Conservation (phyloP, 257 asterid genomes). For the Scutellaria minor region DNA sequence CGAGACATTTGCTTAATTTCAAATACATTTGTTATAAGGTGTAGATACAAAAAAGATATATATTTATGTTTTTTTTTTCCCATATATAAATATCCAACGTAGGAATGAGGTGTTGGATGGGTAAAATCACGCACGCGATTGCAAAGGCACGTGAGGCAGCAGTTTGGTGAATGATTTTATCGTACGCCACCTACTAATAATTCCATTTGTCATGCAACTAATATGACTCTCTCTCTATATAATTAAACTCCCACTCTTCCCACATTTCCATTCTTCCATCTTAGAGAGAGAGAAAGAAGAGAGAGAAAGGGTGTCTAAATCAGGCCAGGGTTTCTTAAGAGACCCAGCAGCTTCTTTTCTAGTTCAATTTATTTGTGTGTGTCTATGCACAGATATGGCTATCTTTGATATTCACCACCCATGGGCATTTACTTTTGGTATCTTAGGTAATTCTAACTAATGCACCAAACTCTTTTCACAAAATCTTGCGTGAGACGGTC, state of each 20-base stretch:
- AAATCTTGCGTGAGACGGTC: too few relatives aligned
- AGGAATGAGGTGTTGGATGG: conserved; percentile 29
- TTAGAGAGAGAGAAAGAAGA: neutral
- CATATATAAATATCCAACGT: conserved; percentile 22
- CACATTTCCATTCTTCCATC: conserved; percentile 16
- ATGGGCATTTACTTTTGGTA: conserved; percentile 51
- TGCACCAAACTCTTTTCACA: neutral
- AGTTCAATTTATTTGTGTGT: neutral
- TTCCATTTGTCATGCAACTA: conserved; percentile 56
- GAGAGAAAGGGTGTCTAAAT: neutral
- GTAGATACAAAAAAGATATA: too few relatives aligned
- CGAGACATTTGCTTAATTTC: too few relatives aligned
- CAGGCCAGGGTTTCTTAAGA: too few relatives aligned
- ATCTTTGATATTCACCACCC: conserved; percentile 48
- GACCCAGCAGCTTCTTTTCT: too few relatives aligned
- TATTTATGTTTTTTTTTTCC: too few relatives aligned
- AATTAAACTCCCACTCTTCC: conserved; percentile 3
- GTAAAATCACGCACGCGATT: conserved; percentile 32
- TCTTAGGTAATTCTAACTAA: conserved; percentile 43
- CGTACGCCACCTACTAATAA: conserved; percentile 56
- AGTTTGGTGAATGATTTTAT: conserved; percentile 52
- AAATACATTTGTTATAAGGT: neutral
- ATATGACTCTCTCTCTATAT: conserved; percentile 42
- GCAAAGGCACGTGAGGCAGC: conserved; percentile 49
- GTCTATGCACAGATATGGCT: conserved; percentile 37